Conservation (phyloP, 2,329 filamentous ascomycete genomes). For the Fusarium robinianum region DNA sequence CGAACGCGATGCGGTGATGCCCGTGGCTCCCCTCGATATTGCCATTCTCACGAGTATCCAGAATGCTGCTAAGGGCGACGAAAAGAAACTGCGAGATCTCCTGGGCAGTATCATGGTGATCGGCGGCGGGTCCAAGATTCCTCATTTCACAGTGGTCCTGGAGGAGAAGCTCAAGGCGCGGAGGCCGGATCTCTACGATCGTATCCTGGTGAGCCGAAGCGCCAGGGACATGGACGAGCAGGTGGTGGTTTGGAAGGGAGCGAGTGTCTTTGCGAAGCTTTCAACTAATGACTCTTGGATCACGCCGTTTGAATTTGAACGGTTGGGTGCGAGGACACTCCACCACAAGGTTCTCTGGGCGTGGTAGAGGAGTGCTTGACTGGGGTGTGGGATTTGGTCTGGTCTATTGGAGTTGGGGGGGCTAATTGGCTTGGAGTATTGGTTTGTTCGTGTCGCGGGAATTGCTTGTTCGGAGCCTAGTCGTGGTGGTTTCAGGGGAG, state of each 20-base stretch:
- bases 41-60: conserved; percentile 90
- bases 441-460: conserved; percentile 29
- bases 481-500: too few species aligned
- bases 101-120: conserved; percentile 89
- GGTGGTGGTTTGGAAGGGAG: conserved; percentile 98
- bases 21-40: conserved; percentile 80
- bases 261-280: conserved; percentile 92
- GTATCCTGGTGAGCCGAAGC: conserved; percentile 67
- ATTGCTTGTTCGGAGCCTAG: too few species aligned
- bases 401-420: conserved; percentile 29
- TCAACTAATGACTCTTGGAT: conserved; percentile 97
- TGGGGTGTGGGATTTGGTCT: conserved; percentile 4
- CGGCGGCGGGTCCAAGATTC: conserved; percentile 80
- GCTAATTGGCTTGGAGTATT: conserved; percentile 31
- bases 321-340: conserved; percentile 77
- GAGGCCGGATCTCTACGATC: conserved; percentile 62
- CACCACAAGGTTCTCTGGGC: conserved; percentile 78
- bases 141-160: conserved; percentile 78
- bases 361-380: conserved; percentile 47
- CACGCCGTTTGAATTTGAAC: conserved; percentile 82
- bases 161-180: conserved; percentile 79
- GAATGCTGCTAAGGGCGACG: conserved; percentile 84
- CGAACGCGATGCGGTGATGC: conserved; percentile 79
- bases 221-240: conserved; percentile 95
- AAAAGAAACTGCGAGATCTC: conserved; percentile 91